A percentile compares a stretch with the other conserved stretches of the same genome.
Conservation (phyloP, 139 green algal genomes). For the Gonium pectorale region DNA sequence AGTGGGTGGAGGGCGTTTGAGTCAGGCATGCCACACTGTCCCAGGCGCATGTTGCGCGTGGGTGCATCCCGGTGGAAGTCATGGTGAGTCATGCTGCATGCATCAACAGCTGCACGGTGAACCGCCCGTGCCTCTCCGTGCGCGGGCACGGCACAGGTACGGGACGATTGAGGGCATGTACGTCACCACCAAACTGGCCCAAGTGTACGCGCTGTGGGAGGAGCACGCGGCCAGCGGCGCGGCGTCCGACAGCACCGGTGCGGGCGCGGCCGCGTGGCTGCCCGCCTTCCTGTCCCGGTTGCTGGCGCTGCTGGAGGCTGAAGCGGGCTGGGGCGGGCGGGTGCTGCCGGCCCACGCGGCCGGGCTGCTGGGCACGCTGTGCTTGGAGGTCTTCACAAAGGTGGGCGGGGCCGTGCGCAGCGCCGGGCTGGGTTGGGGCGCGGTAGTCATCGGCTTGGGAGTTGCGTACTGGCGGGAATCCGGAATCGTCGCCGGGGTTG, state of each 20-base stretch:
- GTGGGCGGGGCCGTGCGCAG: conserved; percentile 19
- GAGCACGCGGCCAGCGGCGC: conserved; percentile 16
- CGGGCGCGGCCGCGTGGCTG: conserved; percentile 12
- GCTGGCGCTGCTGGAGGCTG: conserved; percentile 58
- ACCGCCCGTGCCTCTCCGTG: not conserved
- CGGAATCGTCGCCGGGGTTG: too few relatives aligned
- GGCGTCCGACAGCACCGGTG: not conserved
- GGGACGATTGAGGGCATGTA: conserved; percentile 76
- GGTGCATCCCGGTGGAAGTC: too few relatives aligned
- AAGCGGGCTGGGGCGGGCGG: conserved; percentile 70
- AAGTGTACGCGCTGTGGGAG: conserved; percentile 63
- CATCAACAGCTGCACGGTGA: not conserved
- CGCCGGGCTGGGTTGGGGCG: too few relatives aligned
- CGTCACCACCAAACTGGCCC: conserved; percentile 58
- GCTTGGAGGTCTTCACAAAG: conserved; percentile 62
- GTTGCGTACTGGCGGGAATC: too few relatives aligned
- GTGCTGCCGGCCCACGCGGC: conserved; percentile 61
- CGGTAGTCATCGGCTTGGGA: too few relatives aligned
- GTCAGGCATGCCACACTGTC: too few relatives aligned
- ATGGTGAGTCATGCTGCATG: too few relatives aligned
- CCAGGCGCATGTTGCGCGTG: too few relatives aligned
- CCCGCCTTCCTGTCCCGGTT: conserved; percentile 34
- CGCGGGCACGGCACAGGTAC: conserved; percentile 14
- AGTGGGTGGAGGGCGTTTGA: too few relatives aligned
- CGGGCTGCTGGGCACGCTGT: conserved; percentile 67